A percentile compares a stretch with the other conserved stretches of the same genome.
phyloP scores from a whole-genome alignment of 108 stramenopile genomes.

The Nitzschia palea region DNA sequence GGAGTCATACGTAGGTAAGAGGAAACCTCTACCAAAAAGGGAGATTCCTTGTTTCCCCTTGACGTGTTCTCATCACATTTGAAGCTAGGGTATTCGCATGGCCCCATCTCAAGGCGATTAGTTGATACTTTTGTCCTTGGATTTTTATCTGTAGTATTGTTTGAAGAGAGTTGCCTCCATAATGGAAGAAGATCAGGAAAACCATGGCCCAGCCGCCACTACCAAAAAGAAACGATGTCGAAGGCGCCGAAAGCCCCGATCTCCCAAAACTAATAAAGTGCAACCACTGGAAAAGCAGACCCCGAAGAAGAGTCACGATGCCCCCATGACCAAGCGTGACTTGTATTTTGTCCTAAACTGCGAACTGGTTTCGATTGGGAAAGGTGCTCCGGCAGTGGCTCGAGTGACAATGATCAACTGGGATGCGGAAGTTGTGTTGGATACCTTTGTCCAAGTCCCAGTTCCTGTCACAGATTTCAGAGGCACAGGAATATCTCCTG shows the following conservation, averaged over 20 bases:
- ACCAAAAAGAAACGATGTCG: constrained; percentile 10
- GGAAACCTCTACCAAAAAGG: too few species aligned
- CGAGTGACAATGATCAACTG: constrained; percentile 80
- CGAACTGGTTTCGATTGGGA: constrained; percentile 91
- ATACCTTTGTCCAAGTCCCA: constrained; percentile 68
- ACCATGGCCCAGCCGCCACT: neutral
- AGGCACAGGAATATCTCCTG: constrained; percentile 65
- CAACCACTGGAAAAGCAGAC: neutral
- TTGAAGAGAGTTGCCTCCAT: too few species aligned
- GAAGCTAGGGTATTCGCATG: too few species aligned
- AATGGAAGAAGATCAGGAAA: neutral
- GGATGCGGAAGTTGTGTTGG: constrained; percentile 68
- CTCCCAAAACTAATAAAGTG: neutral
- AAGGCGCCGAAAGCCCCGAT: neutral
- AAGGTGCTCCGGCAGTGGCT: constrained; percentile 57
- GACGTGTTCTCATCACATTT: too few species aligned
- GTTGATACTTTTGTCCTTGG: too few species aligned
- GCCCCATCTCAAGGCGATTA: too few species aligned
- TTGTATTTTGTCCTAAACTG: constrained; percentile 83
- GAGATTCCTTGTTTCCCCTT: too few species aligned
- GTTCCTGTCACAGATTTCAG: constrained; percentile 88
- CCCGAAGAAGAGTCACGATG: constrained; percentile 62
- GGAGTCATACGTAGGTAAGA: too few species aligned
- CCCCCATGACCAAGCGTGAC: constrained; percentile 80
- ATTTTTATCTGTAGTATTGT: too few species aligned